Conservation (phyloP, 2,329 filamentous ascomycete species). For the Penicillium concentricum region DNA sequence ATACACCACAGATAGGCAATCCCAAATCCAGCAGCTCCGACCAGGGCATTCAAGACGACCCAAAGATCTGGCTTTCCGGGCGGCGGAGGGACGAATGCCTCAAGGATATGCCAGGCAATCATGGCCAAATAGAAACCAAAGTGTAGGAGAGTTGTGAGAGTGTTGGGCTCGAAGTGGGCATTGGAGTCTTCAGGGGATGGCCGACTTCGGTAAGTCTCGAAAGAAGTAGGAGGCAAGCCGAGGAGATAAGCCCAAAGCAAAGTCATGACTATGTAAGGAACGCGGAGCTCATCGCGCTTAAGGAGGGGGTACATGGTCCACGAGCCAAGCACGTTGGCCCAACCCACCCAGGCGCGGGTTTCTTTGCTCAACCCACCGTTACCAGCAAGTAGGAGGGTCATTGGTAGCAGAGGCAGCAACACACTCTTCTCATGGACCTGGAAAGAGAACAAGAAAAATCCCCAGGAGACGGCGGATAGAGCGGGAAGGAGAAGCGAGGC, state of each 20-base stretch:
- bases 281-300: constrained; percentile 74
- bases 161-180: constrained; percentile 48
- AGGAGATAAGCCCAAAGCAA: constrained; percentile 89
- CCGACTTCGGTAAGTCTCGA: constrained; percentile 64
- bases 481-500: constrained; percentile 76
- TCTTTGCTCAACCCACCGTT: constrained; percentile 74
- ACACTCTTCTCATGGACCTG: constrained; percentile 99
- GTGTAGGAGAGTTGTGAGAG: constrained; percentile 70
- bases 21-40: constrained; percentile 81
- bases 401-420: constrained; percentile 84
- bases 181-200: constrained; percentile 31
- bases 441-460: constrained; percentile 95
- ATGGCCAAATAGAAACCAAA: constrained; percentile 73
- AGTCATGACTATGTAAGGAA: constrained; percentile 83
- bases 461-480: constrained; percentile 85
- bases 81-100: constrained; percentile 68
- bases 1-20: constrained; percentile 92
- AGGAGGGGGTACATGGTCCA: constrained; percentile 96
- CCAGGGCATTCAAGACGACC: constrained; percentile 84
- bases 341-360: constrained; percentile 87
- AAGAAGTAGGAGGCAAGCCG: constrained; percentile 75
- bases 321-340: constrained; percentile 81
- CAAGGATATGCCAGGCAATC: constrained; percentile 75
- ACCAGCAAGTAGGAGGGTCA: constrained; percentile 81
- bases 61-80: constrained; percentile 83